A percentile compares a stretch with the other conserved stretches of the same genome.
Conservation (phyloP, 345 rosid species). For the Hibiscus mutabilis region DNA sequence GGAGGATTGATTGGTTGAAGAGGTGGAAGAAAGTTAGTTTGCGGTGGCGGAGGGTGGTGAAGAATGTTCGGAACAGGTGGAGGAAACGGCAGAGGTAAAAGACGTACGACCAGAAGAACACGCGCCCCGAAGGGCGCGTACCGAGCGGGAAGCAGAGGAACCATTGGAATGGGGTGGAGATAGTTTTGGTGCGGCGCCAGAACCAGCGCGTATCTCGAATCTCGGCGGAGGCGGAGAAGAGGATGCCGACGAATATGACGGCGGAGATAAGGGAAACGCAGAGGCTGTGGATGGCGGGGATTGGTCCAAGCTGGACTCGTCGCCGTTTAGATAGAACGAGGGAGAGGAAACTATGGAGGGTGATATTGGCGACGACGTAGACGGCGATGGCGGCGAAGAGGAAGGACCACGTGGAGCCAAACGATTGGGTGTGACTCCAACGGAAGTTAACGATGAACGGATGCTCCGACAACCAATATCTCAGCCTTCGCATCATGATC, state of each 20-base stretch:
- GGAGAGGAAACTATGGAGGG: conserved; percentile 49
- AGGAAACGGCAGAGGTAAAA: conserved; percentile 83
- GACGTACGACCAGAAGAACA: conserved; percentile 90
- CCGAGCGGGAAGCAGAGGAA: conserved; percentile 95
- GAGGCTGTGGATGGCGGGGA: conserved; percentile 84
- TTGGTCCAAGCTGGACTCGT: conserved; percentile 56
- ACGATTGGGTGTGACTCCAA: conserved; percentile 67
- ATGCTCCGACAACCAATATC: conserved; percentile 62
- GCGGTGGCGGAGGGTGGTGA: conserved; percentile 46
- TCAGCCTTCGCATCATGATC: conserved; percentile 11
- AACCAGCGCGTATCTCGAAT: conserved; percentile 85
- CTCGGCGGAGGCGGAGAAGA: conserved; percentile 72
- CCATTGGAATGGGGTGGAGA: conserved; percentile 68
- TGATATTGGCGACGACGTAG: conserved; percentile 40
- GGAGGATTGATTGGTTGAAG: conserved; percentile 57
- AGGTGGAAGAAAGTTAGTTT: conserved; percentile 51
- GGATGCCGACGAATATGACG: conserved; percentile 60
- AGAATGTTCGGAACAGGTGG: conserved; percentile 69
- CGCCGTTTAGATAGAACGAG: conserved; percentile 28
- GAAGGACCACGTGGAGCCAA: conserved; percentile 91
- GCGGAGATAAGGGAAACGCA: conserved; percentile 47
- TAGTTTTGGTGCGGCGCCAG: conserved; percentile 50
- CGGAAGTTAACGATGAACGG: conserved; percentile 76
- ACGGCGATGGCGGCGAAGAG: conserved; percentile 50
- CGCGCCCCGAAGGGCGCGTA: conserved; percentile 95